Percentiles rank a stretch among this genome's conserved stretches.
Conservation (phyloP, 768 basidiomycete genomes). For the Podaxis sp. region DNA sequence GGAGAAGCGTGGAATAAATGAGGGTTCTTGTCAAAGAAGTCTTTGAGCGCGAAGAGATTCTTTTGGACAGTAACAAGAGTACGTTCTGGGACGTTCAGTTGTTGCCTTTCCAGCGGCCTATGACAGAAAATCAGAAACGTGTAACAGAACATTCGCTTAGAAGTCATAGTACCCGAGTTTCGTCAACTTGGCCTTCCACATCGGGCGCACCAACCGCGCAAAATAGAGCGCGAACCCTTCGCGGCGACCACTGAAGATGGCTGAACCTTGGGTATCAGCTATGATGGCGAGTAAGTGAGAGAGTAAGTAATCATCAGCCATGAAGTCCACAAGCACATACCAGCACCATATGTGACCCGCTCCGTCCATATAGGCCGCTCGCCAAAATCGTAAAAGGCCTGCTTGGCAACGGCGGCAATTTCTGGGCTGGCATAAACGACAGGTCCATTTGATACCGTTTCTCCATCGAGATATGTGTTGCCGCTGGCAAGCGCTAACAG, state of each 20-base stretch:
- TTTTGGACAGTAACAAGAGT: constrained; percentile 71
- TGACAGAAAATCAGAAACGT: background rate
- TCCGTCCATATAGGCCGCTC: constrained; percentile 84
- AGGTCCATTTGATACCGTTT: constrained; percentile 44
- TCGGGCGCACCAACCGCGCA: constrained; percentile 77
- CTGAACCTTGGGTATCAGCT: constrained; percentile 71
- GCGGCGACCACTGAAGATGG: constrained; percentile 82
- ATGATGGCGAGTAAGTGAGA: background rate
- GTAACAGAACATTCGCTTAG: background rate
- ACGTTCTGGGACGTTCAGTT: constrained; percentile 63
- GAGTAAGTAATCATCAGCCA: background rate
- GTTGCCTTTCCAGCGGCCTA: constrained; percentile 40
- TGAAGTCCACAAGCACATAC: constrained; percentile 35
- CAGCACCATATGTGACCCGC: constrained; percentile 71
- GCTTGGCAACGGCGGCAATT: constrained; percentile 71
- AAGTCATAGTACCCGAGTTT: constrained; percentile 44
- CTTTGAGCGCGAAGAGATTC: constrained; percentile 75
- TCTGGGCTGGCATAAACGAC: constrained; percentile 59
- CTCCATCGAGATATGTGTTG: constrained; percentile 72
- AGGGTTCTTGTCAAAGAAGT: constrained; percentile 77
- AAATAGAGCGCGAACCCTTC: constrained; percentile 90
- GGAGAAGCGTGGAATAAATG: constrained; percentile 85
- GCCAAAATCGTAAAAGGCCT: constrained; percentile 84
- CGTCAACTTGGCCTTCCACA: constrained; percentile 86
- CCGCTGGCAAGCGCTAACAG: constrained; percentile 82